Base-by-base conservation (phyloP, 208 protist species). In the Borovskyia barvae region DNA sequence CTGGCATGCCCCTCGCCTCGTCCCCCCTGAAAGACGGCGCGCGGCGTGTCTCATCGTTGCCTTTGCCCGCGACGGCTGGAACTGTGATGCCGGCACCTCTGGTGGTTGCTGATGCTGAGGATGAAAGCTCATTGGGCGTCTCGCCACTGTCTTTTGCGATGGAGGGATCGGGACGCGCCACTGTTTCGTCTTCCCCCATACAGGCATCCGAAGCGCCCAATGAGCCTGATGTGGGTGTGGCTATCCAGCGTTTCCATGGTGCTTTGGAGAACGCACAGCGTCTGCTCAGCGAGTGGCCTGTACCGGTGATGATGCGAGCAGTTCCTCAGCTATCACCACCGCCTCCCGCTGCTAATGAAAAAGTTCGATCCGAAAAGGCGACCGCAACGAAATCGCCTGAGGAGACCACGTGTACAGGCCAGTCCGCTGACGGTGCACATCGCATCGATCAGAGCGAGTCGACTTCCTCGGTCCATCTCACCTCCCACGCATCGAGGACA, bases 191-290 rank as follows among this genome's bases (percentile, higher is more conserved):
- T 7, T 52, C 45, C 0, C 39, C 45, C 0, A 19, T 24, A 3
- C 12, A 47, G 4, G 48, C 41, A 12, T 51, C 36, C 3, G 52
- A 54, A 22, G 35, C 11, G 29, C n/a, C 46, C 2, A 17, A 8
- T 3, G 30, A n/a, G 24, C 19, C 24, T 11, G n/a, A 5, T 17
- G 42, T 75, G 51, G 41, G 50, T 8, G 35, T 26, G 6, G 64
- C 75, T 26, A 45, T 85, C 30, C 53, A 66, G 41, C 63, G 60
- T 5, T 79, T 76, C 0, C 66, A 50, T 14, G 60, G 43, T 1
- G 80, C 72, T 4, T 65, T 90, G 32, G 43, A 48, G 26, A 36
- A 74, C 9, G 83, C 65, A 28, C 60, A 72, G 52, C 47, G 64
- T 5, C 25, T 80, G 3, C 35, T 87, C 15, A 57, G 48, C 15